These are phyloP conservation scores for Malus sieversii DNA, from an alignment of 306 rosid genomes.

Conservation along the genomic window DNA sequence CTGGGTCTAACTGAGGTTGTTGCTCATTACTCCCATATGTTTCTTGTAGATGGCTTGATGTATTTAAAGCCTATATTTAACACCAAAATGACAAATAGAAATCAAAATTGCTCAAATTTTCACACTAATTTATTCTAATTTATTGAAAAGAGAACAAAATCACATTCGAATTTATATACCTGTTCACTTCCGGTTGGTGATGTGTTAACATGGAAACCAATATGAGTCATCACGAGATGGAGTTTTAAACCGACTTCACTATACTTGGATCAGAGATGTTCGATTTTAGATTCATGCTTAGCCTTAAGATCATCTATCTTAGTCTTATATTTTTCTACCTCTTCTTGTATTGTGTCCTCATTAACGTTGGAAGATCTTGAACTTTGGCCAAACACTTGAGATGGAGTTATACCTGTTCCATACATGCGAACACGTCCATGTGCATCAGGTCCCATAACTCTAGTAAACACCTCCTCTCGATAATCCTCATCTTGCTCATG, in stretches of 20 bases:
- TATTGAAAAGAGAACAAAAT: no score
- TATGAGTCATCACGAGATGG: background rate
- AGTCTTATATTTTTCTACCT: background rate
- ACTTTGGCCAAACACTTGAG: background rate
- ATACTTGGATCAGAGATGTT: background rate
- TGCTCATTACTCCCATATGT: no score
- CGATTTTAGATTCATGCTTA: background rate
- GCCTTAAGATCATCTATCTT: background rate
- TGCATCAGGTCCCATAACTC: background rate
- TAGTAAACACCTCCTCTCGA: background rate
- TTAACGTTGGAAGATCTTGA: background rate
- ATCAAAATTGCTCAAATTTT: no score
- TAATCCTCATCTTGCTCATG: background rate
- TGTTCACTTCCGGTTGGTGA: background rate
- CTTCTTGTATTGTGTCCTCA: background rate
- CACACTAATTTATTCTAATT: background rate
- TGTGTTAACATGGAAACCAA: background rate
- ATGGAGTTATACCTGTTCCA: background rate
- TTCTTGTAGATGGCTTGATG: no score
- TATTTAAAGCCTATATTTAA: no score
- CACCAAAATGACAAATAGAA: no score
- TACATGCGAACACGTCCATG: background rate
- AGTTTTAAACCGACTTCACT: background rate
- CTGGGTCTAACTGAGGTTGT: no score
- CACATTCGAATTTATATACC: background rate